Evolutionary conservation across 1,284 basidiomycete species (phyloP), one percentile per base, ranked within the genome.

Genomic region (Trametes versicolor): DNA sequence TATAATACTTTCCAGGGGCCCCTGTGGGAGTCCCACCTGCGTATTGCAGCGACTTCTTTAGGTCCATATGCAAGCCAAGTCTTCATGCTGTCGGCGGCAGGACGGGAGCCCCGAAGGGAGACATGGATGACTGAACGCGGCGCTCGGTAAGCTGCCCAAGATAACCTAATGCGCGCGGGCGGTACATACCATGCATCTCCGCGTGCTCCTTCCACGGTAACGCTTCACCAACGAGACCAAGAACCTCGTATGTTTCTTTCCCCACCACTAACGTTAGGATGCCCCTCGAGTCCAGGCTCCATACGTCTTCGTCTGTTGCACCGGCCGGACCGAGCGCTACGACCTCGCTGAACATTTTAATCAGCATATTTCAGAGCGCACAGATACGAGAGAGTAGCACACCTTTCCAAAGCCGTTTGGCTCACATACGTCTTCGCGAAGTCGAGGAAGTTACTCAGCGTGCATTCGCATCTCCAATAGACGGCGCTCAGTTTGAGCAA

Each of bases 251-350:
- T 1, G 85, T 84, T 17, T 78, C 76, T 72, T 85, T 86, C 32
- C 80, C 78, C 4, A 87, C 79, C n/a, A 78, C 83, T 21, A 90
- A 72, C 0, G 85, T 85, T 62, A 92, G 75, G 27, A 85, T 64
- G 2, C 86, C 86, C 12, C 85, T 81, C 1, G 82, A 76, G 69
- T 91, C 89, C 51, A 91, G 78, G 70, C 86, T 88, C 90, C 90
- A 92, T 1, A 79, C 81, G 63, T 90, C 88, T 45, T 86, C 83
- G 29, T 69, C 67, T 0, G 39, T 17, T 27, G 73, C 71, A 29
- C 78, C 71, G 5, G 71, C 39, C 4, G 77, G 74, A 3, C 80
- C 71, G 36, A 82, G 79, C 2, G 74, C 75, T 0, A 73, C 51
- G 12, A 62, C 43, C 19, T 61, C 45, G 49, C 68, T 73, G 4